Base-by-base conservation (phyloP, 1,284 basidiomycete genomes). In the Melampsora americana region DNA sequence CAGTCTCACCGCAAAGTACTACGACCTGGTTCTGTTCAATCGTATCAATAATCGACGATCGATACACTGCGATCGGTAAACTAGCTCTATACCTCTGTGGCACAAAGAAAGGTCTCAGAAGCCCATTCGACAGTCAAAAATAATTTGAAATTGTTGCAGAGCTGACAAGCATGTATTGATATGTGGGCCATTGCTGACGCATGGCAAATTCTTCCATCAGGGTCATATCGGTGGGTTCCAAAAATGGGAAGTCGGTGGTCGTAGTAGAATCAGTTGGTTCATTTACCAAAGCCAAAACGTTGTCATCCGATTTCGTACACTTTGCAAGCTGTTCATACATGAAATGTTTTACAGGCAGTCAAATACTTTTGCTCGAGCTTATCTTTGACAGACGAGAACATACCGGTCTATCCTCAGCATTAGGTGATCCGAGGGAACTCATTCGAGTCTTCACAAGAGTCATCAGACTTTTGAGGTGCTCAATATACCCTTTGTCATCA, bases 1-100 rank as follows among this genome's bases (percentile, higher is more conserved):
- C 96, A 5, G 96, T 99, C 85, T 99, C 96, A 61, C 96, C 96
- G 80, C 93, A 95, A 0, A 99, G 86, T 0, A 99, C 94, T 53
- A 98, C 86, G 20, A 97, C 88, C 81, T 96, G 95, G 5, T 89
- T 89, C n/a, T 85, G 83, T 65, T 91, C 89, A 62, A 99, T 84
- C 0, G 87, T 87, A 5, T 88, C 85, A 26, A 92, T 84, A 70
- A 99, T 96, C 64, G 88, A 84, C 4, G 90, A 82, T 39, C 93
- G 88, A 84, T 93, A 95, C 20, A 87, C 85, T 14, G 94, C 92
- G 80, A 99, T 99, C 0, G 96, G 96, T 1, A 99, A 85, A 14
- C 83, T 85, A 75, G 90, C 89, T 56, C 95, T 88, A 81, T 91
- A 89, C 14, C 81, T 79, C 89, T 92, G 78, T 67, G 39, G n/a